Base-by-base conservation (phyloP, 805 yeast genomes). In the Kluyveromyces lactis region DNA sequence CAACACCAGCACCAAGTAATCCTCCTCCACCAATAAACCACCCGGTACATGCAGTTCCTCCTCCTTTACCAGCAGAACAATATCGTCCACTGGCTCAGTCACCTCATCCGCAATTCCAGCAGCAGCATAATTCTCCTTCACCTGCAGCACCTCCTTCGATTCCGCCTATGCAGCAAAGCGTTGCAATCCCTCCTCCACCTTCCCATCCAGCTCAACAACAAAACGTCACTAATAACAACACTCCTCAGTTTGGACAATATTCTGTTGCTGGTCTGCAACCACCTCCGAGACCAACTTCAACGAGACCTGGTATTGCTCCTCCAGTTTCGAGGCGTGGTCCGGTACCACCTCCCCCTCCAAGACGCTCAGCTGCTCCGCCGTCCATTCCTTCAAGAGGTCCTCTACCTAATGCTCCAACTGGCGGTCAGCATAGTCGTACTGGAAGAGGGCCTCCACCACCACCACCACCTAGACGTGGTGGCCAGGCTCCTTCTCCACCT, bases 401-500 rank as follows among this genome's bases (percentile, higher is more conserved):
- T 24, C 11, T 16, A 11, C 27, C 30, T 15, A 2, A 18, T 15
- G 29, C 18, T 11, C 11, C 24, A 12, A 24, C 18, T 34, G 24
- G 4, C 19, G 19, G 18, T 17, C 35, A 32, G 18, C 26, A 17
- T 2, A 24, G 5, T 18, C 29, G 41, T 45, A 28, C 38, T 36
- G 31, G 50, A 36, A 16, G 38, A 19, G 30, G 35, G 10, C 49
- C 47, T 23, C 53, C 58, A 23, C 56, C 55, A 4, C 50, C 44
- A 12, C 55, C 55, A 6, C 55, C 51, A 26, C 44, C 55, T 9
- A 50, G 51, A 31, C 49, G 50, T 16, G 50, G 49, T 9, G 26
- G 33, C 10, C 49, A 48, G 13, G 49, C 46, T 13, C 57, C 52
- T 8, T 52, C 52, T 18, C 52, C 50, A 3, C 55, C 54, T 17